Evolutionary conservation across 2,329 filamentous ascomycete genomes (phyloP).

Genomic region (Fusarium decemcellulare): DNA sequence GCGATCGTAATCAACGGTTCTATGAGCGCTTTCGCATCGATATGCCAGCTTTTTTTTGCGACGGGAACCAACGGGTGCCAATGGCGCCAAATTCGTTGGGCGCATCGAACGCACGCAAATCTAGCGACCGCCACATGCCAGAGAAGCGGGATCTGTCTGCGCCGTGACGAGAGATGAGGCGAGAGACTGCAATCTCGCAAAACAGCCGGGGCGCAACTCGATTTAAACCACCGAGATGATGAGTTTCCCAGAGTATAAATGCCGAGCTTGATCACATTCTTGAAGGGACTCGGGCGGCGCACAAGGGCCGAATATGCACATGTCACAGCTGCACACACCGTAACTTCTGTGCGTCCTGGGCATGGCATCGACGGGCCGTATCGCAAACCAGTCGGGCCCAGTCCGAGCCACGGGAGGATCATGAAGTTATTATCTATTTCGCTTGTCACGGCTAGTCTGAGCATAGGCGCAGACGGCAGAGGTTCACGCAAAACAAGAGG

Average conservation of each 20-base stretch:
- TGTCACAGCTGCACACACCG: conserved; percentile 39
- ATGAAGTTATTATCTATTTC: conserved; percentile 36
- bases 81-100: conserved; percentile 29
- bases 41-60: conserved; percentile 31
- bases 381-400: conserved; percentile 32
- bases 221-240: conserved; percentile 10
- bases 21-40: conserved; percentile 32
- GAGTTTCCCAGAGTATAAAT: conserved; percentile 17
- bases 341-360: conserved; percentile 42
- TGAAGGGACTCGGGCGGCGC: conserved; percentile 13
- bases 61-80: conserved; percentile 40
- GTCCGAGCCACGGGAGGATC: conserved; percentile 19
- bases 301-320: conserved; percentile 21
- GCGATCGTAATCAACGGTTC: conserved; percentile 12
- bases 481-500: conserved; percentile 17
- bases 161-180: conserved; percentile 35
- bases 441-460: conserved; percentile 32
- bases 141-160: conserved; percentile 29
- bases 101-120: conserved; percentile 39
- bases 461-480: conserved; percentile 16
- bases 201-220: conserved; percentile 22
- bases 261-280: conserved; percentile 37
- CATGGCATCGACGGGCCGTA: conserved; percentile 28
- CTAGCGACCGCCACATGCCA: conserved; percentile 44
- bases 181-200: conserved; percentile 28